Percentiles rank a stretch among this genome's conserved stretches.
Evolutionary conservation across 1,139 yeast species (phyloP).

Genomic region (Casaregolazyma lundiana): DNA sequence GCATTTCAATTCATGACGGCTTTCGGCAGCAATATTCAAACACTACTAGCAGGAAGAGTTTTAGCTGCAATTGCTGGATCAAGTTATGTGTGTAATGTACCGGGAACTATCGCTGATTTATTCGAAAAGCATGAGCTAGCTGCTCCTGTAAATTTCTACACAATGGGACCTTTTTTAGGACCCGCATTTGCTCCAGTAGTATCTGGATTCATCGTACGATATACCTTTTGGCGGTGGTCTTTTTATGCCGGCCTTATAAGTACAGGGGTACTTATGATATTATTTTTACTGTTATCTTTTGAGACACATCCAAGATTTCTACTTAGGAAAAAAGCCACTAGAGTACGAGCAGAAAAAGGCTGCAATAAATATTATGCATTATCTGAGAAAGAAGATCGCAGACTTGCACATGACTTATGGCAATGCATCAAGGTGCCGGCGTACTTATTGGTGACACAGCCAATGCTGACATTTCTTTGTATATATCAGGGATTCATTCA

Average conservation of each 20-base stretch:
- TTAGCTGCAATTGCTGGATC: slow-evolving; percentile 66
- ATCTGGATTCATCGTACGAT: slow-evolving; percentile 58
- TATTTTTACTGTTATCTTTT: slow-evolving; percentile 54
- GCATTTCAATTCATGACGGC: slow-evolving; percentile 65
- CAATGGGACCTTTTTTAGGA: slow-evolving; percentile 72
- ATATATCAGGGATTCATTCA: slow-evolving; percentile 58
- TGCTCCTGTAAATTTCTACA: slow-evolving; percentile 63
- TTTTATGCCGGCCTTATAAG: slow-evolving; percentile 64
- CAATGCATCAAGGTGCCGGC: slow-evolving; percentile 45
- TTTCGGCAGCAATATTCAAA: slow-evolving; percentile 57
- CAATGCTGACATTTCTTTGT: slow-evolving; percentile 58
- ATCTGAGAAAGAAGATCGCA: slow-evolving; percentile 34
- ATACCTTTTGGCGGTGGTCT: slow-evolving; percentile 54
- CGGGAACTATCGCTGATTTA: slow-evolving; percentile 68
- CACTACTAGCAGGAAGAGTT: slow-evolving; percentile 61
- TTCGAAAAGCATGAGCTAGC: slow-evolving; percentile 56
- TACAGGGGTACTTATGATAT: slow-evolving; percentile 54
- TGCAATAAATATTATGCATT: slow-evolving; percentile 49
- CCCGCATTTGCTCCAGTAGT: slow-evolving; percentile 71
- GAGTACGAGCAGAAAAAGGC: slow-evolving; percentile 57
- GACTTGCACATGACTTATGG: background rate
- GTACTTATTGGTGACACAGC: slow-evolving; percentile 49
- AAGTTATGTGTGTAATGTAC: slow-evolving; percentile 70
- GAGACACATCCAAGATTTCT: slow-evolving; percentile 71
- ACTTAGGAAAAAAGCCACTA: slow-evolving; percentile 52